Base-by-base conservation (phyloP, 331 rosid genomes). In the Quercus lobata region DNA sequence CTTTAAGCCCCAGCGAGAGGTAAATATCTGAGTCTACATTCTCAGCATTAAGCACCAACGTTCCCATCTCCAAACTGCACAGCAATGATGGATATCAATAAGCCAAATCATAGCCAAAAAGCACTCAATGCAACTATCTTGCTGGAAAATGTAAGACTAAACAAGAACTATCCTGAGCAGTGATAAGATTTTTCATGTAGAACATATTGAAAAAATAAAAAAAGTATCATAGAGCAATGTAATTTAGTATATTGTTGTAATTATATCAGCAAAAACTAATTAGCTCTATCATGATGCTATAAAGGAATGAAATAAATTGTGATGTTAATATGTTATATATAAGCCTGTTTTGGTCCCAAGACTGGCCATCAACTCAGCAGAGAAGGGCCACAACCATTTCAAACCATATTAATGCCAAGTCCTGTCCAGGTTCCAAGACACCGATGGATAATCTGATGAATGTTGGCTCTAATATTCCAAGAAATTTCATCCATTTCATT, bases 21-120 rank as follows among this genome's bases (percentile, higher is more conserved):
- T 90, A 96, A 74, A 90, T 32, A 68, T 93, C 94, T 0, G 93
- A 80, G 58, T 75, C 81, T n/a, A 80, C 69, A 49, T 84, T 86
- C 63, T 90, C 90, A 1, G 80, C 73, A 84, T 87, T 91, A 78
- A 76, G 80, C 15, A 82, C 90, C 71, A 84, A 83, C 74, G 87
- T 85, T 80, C 84, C 99, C 99, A 96, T 96, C 72, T 87, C 81
- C 57, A 69, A 84, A 66, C 98, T 96, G 90, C 90, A 87, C 65
- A 56, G 53, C 27, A 57, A 87, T 17, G 32, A 2, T 62, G 12
- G 69, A 62, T 19, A 52, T 73, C 82, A 72, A 49, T 57, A 74
- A 27, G 73, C 58, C 15, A 63, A 11, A 78, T 44, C 58, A 71
- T 22, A 15, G 49, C 44, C 53, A 68, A 75, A 58, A 58, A 74